Conservation (phyloP, 2,329 filamentous ascomycete species). For the Colletotrichum higginsianum region DNA sequence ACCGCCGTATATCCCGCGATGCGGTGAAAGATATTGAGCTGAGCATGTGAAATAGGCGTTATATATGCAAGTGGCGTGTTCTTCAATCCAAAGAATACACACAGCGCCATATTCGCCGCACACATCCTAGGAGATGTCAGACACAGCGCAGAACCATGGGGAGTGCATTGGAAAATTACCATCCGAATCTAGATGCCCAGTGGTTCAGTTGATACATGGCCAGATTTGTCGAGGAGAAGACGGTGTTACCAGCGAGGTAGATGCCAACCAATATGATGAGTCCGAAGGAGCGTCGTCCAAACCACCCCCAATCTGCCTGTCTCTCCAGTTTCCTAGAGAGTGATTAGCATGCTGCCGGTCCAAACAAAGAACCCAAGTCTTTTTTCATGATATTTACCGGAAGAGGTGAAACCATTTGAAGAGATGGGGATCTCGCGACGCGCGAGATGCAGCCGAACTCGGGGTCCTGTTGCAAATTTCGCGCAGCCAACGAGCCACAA, state of each 20-base stretch:
- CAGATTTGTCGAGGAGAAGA: background rate
- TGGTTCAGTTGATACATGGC: constrained; percentile 29
- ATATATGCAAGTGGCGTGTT: constrained; percentile 62
- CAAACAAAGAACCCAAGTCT: background rate
- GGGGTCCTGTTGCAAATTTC: constrained; percentile 1
- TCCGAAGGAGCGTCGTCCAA: constrained; percentile 17
- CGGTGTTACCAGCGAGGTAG: constrained; percentile 6
- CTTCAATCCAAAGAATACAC: constrained; percentile 61
- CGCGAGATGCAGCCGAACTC: background rate
- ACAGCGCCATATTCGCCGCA: constrained; percentile 56
- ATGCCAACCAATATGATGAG: background rate
- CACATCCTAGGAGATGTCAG: constrained; percentile 57
- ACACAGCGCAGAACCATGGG: background rate
- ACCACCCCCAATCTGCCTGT: constrained; percentile 8
- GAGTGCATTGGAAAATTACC: constrained; percentile 31
- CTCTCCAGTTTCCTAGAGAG: constrained; percentile 9
- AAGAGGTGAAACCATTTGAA: background rate
- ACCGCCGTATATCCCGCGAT: constrained; percentile 60
- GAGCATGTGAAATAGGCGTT: constrained; percentile 59
- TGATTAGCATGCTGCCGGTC: background rate
- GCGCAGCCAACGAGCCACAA: constrained; percentile 1
- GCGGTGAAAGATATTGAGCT: constrained; percentile 63
- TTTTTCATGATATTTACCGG: background rate
- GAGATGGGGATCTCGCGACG: too few species aligned
- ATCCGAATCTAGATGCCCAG: constrained; percentile 45